Base-by-base conservation (phyloP, 75 land plant species). In the Azolla pinnata region DNA sequence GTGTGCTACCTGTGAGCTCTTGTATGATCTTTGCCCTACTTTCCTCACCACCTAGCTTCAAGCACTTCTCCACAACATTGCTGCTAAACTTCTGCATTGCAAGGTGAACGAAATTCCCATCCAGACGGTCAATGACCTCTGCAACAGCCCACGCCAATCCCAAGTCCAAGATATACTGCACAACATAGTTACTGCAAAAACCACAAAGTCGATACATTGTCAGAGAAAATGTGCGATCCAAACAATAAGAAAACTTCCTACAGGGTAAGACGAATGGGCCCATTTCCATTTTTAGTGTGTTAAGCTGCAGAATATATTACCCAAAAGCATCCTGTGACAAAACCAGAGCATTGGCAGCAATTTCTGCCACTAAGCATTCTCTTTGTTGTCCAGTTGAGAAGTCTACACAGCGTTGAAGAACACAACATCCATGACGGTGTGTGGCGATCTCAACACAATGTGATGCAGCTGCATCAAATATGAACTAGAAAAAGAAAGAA, bases 371-470 rank as follows among this genome's bases (percentile, higher is more conserved):
- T 27, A 70, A 38, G 34, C 59, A 59, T 21, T 70, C 59, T 31
- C 45, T 51, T 46, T 64, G 72, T n/a, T 47, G 24, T 24, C 67
- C 69, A 12, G 38, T 48, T 52, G 72, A 55, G 56, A 55, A 63
- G 31, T 70, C 72, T n/a, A 70, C 67, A 51, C 72, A 70, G 25
- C 72, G 66, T 45, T 70, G 72, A 2, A 46, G 49, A 18, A 46
- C 49, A 46, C 49, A 46, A 14, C 49, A 46, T 2, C 49, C 49
- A 14, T 70, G 72, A 23, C 72, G 60, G 25, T 70, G 72, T 26
- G 72, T 70, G 12, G 67, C 69, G 29, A 70, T 63, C 35, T 70
- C 72, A 48, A 70, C 72, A 48, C 72, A 70, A 33, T 70, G 66
- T n/a, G 44, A 40, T 29, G 67, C 67, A 23, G 67, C 72, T 20